Evolutionary conservation across 768 basidiomycete genomes (phyloP).

Genomic region (Podaxis pistillaris): DNA sequence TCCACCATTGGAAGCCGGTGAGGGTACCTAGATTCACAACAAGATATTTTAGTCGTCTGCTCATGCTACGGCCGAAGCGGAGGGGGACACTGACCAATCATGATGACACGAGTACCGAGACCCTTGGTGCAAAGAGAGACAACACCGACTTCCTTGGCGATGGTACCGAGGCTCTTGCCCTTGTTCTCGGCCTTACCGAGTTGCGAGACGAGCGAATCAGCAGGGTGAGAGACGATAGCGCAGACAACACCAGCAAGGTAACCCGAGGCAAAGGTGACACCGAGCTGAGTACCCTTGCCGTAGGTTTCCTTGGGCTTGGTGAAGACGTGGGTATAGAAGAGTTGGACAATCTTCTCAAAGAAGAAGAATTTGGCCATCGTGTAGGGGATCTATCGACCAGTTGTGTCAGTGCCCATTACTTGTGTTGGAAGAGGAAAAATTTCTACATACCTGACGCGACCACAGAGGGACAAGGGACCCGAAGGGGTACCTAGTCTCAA

Average conservation of each 20-base stretch:
- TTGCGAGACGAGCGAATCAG: constrained; percentile 89
- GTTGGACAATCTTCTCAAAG: constrained; percentile 84
- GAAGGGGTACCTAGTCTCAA: constrained; percentile 81
- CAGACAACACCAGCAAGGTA: constrained; percentile 95
- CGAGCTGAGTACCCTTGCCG: constrained; percentile 81
- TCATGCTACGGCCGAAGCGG: constrained; percentile 11
- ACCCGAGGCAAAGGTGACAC: constrained; percentile 87
- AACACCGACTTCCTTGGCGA: constrained; percentile 70
- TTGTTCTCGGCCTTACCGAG: constrained; percentile 89
- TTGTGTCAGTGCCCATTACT: background rate
- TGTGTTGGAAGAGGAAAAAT: background rate
- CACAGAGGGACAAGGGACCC: constrained; percentile 83
- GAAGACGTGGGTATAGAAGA: constrained; percentile 90
- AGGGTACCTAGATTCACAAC: constrained; percentile 34
- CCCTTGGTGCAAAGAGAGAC: constrained; percentile 74
- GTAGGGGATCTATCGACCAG: constrained; percentile 75
- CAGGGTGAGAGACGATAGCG: constrained; percentile 94
- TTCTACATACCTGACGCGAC: constrained; percentile 69
- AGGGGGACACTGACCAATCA: constrained; percentile 60
- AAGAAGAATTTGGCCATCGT: constrained; percentile 99
- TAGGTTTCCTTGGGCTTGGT: constrained; percentile 75
- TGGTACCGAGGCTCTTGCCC: constrained; percentile 73
- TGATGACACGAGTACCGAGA: constrained; percentile 82
- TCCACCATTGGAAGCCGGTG: constrained; percentile 91
- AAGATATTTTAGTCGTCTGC: background rate